Conservation (phyloP, 805 yeast species). For the Maudiozyma bulderi region DNA sequence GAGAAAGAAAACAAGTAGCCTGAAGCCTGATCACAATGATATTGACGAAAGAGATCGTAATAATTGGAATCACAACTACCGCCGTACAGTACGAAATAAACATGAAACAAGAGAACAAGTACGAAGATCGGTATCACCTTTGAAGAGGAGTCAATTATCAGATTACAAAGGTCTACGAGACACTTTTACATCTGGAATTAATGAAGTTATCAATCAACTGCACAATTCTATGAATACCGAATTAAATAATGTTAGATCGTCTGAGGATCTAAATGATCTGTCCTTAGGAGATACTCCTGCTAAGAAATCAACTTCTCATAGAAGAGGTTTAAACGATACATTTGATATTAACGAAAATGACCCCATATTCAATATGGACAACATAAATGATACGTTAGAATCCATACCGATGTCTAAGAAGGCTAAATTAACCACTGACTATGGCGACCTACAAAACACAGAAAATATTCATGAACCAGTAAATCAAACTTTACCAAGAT, state of each 20-base stretch:
- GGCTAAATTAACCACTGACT: constrained; percentile 2
- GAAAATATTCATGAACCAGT: constrained; percentile 23
- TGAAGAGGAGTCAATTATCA: constrained; percentile 15
- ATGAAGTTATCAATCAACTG: background rate
- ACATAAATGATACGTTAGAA: constrained; percentile 18
- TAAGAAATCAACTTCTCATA: no score
- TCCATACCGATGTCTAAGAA: constrained; percentile 10
- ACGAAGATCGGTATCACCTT: constrained; percentile 20
- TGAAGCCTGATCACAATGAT: background rate
- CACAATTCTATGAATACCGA: background rate
- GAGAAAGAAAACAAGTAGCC: background rate
- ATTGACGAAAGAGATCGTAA: background rate
- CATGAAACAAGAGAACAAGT: constrained; percentile 10
- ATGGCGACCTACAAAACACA: background rate
- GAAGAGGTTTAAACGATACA: no score
- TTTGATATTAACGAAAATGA: constrained; percentile 2
- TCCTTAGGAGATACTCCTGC: no score
- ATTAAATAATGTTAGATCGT: background rate
- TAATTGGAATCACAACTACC: constrained; percentile 10
- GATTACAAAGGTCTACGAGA: background rate
- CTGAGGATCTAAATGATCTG: no score
- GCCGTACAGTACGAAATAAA: constrained; percentile 20
- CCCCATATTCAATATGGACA: constrained; percentile 17
- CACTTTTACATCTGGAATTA: background rate
- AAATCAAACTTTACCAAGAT: constrained; percentile 19